These are phyloP conservation scores for Backusella psychrophila DNA, from an alignment of 192 early-diverging fungal genomes.

Conservation along the genomic window DNA sequence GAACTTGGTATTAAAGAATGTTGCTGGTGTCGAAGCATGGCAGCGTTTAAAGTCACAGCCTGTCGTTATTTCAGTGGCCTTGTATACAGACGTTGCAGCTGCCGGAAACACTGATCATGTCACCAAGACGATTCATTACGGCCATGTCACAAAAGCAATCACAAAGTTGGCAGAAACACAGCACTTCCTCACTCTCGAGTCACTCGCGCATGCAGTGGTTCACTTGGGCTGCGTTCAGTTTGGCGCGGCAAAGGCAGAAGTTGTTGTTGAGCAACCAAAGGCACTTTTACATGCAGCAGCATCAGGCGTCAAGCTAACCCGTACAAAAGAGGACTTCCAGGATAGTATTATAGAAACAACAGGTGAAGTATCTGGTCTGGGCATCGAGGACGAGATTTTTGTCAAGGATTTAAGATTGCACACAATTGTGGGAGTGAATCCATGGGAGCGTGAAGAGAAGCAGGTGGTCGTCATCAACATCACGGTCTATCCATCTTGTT, in stretches of 20 bases:
- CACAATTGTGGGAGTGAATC: constrained; percentile 93
- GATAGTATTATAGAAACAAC: constrained; percentile 28
- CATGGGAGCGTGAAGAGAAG: constrained; percentile 94
- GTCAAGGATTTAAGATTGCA: constrained; percentile 77
- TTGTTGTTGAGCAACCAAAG: constrained; percentile 79
- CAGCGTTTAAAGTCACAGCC: constrained; percentile 87
- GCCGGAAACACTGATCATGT: constrained; percentile 82
- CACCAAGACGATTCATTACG: constrained; percentile 82
- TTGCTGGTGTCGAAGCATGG: constrained; percentile 93
- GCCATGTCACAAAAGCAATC: constrained; percentile 71
- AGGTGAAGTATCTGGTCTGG: constrained; percentile 39
- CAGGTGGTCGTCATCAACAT: constrained; percentile 85
- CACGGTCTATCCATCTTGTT: constrained; percentile 56
- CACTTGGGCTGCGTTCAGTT: constrained; percentile 60
- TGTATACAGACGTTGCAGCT: constrained; percentile 71
- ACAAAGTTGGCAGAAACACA: constrained; percentile 73
- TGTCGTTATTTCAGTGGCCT: constrained; percentile 72
- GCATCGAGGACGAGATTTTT: constrained; percentile 74
- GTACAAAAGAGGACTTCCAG: constrained; percentile 57
- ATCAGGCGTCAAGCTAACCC: constrained; percentile 86
- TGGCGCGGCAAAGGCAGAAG: constrained; percentile 61
- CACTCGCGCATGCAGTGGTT: constrained; percentile 67
- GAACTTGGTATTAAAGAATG: constrained; percentile 77
- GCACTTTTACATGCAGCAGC: constrained; percentile 90
- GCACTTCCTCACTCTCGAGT: constrained; percentile 69